Evolutionary conservation across 2,329 filamentous ascomycete genomes (phyloP).

Genomic region (Claviceps sp.): DNA sequence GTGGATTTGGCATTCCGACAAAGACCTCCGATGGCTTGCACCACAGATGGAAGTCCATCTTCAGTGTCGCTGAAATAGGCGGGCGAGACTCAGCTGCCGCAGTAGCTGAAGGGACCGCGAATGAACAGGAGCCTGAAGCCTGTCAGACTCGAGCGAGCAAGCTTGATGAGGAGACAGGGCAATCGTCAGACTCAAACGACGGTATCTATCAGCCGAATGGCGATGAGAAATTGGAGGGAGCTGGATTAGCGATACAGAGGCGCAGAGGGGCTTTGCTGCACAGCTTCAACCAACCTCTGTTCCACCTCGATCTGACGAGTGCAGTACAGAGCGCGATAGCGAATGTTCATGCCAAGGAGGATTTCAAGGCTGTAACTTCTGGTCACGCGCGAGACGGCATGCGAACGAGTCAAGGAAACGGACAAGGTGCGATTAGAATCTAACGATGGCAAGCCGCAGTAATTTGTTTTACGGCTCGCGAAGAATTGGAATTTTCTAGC

Average conservation of each 20-base stretch:
- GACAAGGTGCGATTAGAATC: not conserved
- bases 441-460: not conserved
- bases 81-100: constrained; percentile 57
- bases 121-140: constrained; percentile 25
- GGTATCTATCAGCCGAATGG: constrained; percentile 10
- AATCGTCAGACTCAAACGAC: constrained; percentile 9
- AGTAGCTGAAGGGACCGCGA: constrained; percentile 49
- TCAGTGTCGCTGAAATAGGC: constrained; percentile 79
- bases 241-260: constrained; percentile 13
- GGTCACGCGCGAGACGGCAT: not conserved
- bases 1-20: constrained; percentile 77
- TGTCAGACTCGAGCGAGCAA: constrained; percentile 3
- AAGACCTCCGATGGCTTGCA: constrained; percentile 31
- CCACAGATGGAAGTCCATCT: constrained; percentile 84
- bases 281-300: constrained; percentile 79
- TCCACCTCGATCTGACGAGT: constrained; percentile 85
- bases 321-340: constrained; percentile 78
- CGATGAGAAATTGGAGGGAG: constrained; percentile 26
- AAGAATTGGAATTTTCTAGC: not conserved
- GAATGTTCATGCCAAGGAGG: constrained; percentile 50
- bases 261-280: constrained; percentile 56
- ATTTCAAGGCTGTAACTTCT: constrained; percentile 11
- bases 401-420: not conserved
- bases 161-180: constrained; percentile 25
- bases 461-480: not conserved